phyloP scores from a whole-genome alignment of 257 asterid genomes.

The Solanum ahanhuiri region DNA sequence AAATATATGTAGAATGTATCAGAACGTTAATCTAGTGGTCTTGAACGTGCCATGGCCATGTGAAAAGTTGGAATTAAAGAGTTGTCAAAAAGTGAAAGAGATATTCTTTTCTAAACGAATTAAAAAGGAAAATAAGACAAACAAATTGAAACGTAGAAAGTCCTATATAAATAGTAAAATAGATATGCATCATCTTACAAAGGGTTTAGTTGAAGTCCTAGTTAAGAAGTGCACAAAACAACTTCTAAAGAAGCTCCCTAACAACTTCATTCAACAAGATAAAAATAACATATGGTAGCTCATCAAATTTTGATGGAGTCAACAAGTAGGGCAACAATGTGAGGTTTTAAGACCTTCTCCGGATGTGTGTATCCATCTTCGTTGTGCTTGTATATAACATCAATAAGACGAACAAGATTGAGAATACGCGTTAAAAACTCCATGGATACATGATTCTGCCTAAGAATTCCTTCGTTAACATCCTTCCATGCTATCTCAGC shows the following conservation, averaged over 20 bases:
- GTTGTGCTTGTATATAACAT: conserved; percentile 20
- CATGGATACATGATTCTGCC: background rate
- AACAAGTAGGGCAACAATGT: conserved; percentile 11
- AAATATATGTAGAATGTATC: too few species aligned
- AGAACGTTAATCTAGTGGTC: too few species aligned
- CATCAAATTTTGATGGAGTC: background rate
- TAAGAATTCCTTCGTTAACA: conserved; percentile 25
- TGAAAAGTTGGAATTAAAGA: too few species aligned
- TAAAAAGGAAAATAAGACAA: too few species aligned
- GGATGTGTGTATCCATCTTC: conserved; percentile 35
- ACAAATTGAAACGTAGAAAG: background rate
- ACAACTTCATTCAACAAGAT: background rate
- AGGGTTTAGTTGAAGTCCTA: background rate
- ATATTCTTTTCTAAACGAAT: too few species aligned
- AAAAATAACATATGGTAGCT: background rate
- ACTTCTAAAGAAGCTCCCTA: background rate
- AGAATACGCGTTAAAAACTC: conserved; percentile 12
- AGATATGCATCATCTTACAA: background rate
- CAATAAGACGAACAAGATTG: conserved; percentile 20
- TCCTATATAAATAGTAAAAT: too few species aligned
- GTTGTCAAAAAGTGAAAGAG: too few species aligned
- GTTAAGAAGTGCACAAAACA: background rate
- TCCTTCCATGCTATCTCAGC: conserved; percentile 41
- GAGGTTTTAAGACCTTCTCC: background rate
- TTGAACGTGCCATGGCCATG: too few species aligned